phyloP scores from a whole-genome alignment of 2,329 filamentous ascomycete species.

The Claviceps pusilla region DNA sequence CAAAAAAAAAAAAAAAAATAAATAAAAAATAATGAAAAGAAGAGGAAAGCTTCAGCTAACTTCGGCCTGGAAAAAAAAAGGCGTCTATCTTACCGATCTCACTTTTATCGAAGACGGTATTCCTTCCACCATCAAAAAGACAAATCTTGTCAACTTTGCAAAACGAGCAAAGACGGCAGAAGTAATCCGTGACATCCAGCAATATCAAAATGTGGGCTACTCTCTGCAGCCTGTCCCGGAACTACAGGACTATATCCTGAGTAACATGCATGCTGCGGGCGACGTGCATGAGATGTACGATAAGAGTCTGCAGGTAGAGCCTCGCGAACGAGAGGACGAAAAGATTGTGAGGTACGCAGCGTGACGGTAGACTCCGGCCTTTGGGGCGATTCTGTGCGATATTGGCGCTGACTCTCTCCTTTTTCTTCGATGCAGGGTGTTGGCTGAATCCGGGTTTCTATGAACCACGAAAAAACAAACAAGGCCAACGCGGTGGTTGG shows the following conservation, averaged over 20 bases:
- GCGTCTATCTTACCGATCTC: constrained; percentile 90
- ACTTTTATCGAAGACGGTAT: constrained; percentile 99
- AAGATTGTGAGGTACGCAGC: constrained; percentile 88
- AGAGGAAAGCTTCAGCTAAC: neutral
- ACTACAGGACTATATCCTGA: constrained; percentile 90
- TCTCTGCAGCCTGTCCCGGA: constrained; percentile 77
- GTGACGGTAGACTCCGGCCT: constrained; percentile 12
- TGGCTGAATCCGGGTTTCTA: constrained; percentile 47
- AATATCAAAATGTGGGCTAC: constrained; percentile 97
- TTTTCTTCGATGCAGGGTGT: constrained; percentile 28
- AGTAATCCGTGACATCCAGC: constrained; percentile 95
- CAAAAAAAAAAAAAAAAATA: neutral
- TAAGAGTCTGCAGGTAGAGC: constrained; percentile 84
- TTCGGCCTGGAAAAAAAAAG: constrained; percentile 16
- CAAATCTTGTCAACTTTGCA: constrained; percentile 93
- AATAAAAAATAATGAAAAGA: neutral
- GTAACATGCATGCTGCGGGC: constrained; percentile 86
- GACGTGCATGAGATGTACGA: constrained; percentile 99
- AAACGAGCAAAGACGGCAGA: constrained; percentile 97
- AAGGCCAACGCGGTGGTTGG: neutral
- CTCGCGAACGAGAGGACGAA: constrained; percentile 91
- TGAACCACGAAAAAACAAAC: constrained; percentile 17
- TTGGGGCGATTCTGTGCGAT: neutral
- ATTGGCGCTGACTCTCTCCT: constrained; percentile 1
- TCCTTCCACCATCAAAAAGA: constrained; percentile 88